phyloP scores from a whole-genome alignment of 805 yeast species.

The Zygoascus biomembranicola region DNA sequence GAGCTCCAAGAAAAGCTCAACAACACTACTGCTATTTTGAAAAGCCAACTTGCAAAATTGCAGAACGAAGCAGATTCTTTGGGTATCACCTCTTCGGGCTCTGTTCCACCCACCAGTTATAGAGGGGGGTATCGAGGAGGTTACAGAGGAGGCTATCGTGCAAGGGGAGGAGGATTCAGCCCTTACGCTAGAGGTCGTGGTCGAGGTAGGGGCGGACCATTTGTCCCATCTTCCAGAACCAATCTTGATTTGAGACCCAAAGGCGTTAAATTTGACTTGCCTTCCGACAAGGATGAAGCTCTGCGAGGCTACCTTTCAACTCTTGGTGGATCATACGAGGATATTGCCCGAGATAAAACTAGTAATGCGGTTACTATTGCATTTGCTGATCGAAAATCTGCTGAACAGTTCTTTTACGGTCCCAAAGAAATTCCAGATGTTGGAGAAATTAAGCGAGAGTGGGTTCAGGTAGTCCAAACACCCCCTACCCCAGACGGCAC shows the following conservation, averaged over 20 bases:
- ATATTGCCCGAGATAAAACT: slow-evolving; percentile 11
- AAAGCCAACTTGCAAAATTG: slow-evolving; percentile 27
- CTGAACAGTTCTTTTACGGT: slow-evolving; percentile 29
- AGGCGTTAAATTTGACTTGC: slow-evolving; percentile 28
- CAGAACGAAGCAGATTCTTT: slow-evolving; percentile 28
- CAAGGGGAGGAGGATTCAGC: slow-evolving; percentile 15
- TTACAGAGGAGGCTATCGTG: slow-evolving; percentile 18
- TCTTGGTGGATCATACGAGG: slow-evolving; percentile 22
- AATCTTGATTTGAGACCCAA: slow-evolving; percentile 33
- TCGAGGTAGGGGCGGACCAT: slow-evolving; percentile 15
- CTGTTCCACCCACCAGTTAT: background rate
- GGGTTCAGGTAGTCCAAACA: slow-evolving; percentile 10
- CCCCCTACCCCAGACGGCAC: background rate
- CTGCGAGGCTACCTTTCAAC: slow-evolving; percentile 22
- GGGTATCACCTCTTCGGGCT: slow-evolving; percentile 16
- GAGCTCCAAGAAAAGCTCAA: slow-evolving; percentile 14
- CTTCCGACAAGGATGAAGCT: slow-evolving; percentile 27
- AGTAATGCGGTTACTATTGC: slow-evolving; percentile 16
- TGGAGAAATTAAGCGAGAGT: slow-evolving; percentile 24
- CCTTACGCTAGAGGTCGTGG: slow-evolving; percentile 22
- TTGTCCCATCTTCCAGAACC: slow-evolving; percentile 20
- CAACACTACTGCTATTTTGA: slow-evolving; percentile 22
- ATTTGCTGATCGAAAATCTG: slow-evolving; percentile 31
- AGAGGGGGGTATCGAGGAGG: slow-evolving; percentile 6
- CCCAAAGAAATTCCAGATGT: slow-evolving; percentile 23